Evolutionary conservation across 169 alveolate genomes (phyloP).

Genomic region (Perkinsus olseni): DNA sequence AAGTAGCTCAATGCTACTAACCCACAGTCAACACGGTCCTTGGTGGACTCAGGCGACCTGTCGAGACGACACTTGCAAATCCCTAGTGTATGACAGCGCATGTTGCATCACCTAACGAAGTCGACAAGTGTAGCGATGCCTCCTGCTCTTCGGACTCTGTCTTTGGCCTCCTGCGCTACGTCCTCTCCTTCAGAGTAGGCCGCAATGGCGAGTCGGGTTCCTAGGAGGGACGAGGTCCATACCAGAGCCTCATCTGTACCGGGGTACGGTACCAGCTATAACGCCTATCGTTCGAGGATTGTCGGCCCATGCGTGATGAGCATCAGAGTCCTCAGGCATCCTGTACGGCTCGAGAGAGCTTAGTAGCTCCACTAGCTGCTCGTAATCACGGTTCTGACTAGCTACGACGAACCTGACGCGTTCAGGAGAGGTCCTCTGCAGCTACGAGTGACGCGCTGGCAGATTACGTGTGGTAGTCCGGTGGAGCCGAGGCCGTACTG

Average conservation of each 20-base stretch:
- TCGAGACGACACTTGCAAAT: too few relatives aligned
- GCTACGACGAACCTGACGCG: neutral
- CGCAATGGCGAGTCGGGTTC: neutral
- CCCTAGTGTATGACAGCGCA: neutral
- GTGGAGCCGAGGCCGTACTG: neutral
- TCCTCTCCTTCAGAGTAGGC: neutral
- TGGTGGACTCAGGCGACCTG: neutral
- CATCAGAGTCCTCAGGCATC: neutral
- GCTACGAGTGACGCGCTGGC: neutral
- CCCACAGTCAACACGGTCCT: neutral
- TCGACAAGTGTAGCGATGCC: neutral
- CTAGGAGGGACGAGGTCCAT: too few relatives aligned
- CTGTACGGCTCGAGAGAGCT: neutral
- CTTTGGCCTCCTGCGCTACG: neutral
- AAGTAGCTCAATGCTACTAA: neutral
- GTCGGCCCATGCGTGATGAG: neutral
- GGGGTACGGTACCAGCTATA: neutral
- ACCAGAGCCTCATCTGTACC: too few relatives aligned
- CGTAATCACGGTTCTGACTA: neutral
- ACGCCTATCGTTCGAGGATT: neutral
- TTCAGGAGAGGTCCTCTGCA: too few relatives aligned
- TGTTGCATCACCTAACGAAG: neutral
- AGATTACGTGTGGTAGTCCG: neutral
- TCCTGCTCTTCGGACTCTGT: neutral
- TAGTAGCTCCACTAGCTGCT: neutral